Evolutionary conservation across 2,329 filamentous ascomycete genomes (phyloP).

Genomic region (Aspergillus spinulosporus): DNA sequence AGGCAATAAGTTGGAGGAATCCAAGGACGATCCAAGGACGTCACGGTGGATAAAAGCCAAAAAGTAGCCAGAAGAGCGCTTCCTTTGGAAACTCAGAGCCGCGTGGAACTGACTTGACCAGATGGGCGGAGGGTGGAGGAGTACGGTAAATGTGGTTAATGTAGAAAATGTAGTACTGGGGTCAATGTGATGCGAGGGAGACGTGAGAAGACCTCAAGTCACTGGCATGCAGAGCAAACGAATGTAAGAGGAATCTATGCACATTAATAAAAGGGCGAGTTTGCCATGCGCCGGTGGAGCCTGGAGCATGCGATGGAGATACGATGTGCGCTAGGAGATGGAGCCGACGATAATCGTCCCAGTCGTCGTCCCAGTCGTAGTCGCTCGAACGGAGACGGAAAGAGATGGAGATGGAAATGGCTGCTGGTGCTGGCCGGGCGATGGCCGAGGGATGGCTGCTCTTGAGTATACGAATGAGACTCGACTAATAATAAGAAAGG

Average conservation of each 20-base stretch:
- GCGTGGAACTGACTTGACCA: background rate
- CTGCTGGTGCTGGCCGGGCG: too few species aligned
- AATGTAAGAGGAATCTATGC: conserved; percentile 9
- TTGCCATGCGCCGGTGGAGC: conserved; percentile 22
- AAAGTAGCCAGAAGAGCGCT: too few species aligned
- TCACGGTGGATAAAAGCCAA: background rate
- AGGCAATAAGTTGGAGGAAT: background rate
- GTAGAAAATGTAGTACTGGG: background rate
- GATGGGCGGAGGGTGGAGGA: too few species aligned
- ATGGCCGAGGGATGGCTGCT: too few species aligned
- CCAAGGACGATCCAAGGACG: background rate
- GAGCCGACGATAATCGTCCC: background rate
- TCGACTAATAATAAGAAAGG: conserved; percentile 20
- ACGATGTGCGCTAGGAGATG: conserved; percentile 12
- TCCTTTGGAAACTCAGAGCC: background rate
- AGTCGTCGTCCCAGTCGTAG: too few species aligned
- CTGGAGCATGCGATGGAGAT: background rate
- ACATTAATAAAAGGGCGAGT: conserved; percentile 11
- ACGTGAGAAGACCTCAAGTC: conserved; percentile 3
- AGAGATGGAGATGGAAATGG: background rate
- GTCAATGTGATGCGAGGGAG: background rate
- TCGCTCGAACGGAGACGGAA: conserved; percentile 1
- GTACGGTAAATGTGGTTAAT: too few species aligned
- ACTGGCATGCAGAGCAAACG: background rate
- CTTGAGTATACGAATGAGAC: conserved; percentile 9